Percentiles rank a stretch among this genome's conserved stretches.
phyloP scores from a whole-genome alignment of 177 flowering plant species.

The Telopea speciosissima region DNA sequence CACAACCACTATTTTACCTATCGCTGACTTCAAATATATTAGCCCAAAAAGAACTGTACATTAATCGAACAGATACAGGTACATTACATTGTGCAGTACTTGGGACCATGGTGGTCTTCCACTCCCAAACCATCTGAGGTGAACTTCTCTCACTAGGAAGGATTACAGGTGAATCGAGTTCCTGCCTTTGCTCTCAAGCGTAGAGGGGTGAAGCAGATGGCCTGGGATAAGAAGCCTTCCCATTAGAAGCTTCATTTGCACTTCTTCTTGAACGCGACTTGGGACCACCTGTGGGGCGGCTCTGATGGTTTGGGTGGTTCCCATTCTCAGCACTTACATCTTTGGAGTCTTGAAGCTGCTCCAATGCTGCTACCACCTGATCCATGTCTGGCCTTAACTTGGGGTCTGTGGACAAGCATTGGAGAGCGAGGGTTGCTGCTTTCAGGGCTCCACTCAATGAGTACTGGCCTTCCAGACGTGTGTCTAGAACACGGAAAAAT shows the following conservation, averaged over 20 bases:
- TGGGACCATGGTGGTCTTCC: background rate
- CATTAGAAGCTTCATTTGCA: conserved; percentile 33
- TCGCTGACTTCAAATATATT: conserved; percentile 5
- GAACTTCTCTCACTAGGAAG: background rate
- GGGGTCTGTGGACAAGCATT: conserved; percentile 54
- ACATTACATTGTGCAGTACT: background rate
- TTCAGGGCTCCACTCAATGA: conserved; percentile 48
- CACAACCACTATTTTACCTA: background rate
- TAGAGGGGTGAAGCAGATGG: background rate
- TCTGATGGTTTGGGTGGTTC: conserved; percentile 5
- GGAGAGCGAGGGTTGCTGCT: conserved; percentile 46
- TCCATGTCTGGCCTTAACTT: conserved; percentile 70
- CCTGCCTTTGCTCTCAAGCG: too few relatives aligned
- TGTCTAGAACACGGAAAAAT: conserved; percentile 55
- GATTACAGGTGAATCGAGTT: too few relatives aligned
- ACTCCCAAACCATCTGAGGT: background rate
- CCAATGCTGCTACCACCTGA: conserved; percentile 52
- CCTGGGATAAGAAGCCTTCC: conserved; percentile 2
- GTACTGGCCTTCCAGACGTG: conserved; percentile 78
- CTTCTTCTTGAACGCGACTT: conserved; percentile 40
- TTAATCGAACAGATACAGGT: conserved; percentile 4
- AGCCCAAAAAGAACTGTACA: conserved; percentile 24
- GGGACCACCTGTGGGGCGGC: conserved; percentile 10
- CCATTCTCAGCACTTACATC: conserved; percentile 16
- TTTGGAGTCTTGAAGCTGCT: conserved; percentile 51